These are phyloP conservation scores for Sporothrix mexicana DNA, from an alignment of 2,329 filamentous ascomycete genomes.

Conservation along the genomic window DNA sequence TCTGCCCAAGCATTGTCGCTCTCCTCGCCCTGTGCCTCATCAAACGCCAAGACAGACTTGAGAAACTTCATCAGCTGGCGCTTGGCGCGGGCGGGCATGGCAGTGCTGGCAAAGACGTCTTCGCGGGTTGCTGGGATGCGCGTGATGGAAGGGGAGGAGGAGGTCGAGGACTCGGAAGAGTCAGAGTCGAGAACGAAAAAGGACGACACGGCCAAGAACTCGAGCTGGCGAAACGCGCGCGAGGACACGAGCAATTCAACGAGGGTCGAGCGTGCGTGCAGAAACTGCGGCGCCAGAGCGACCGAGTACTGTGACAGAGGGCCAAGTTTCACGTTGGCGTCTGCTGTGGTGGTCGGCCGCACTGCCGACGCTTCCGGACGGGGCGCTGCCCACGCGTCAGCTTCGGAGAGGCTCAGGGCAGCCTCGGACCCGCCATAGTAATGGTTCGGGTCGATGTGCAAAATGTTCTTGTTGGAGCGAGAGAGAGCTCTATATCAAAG, in stretches of 20 bases:
- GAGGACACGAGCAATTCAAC: conserved; percentile 86
- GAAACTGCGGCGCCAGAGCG: conserved; percentile 81
- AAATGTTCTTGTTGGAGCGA: conserved; percentile 85
- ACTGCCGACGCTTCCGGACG: conserved; percentile 41
- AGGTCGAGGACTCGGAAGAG: not conserved
- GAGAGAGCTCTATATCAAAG: conserved; percentile 78
- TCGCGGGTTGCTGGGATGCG: conserved; percentile 89
- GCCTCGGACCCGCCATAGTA: conserved; percentile 90
- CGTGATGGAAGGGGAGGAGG: conserved; percentile 51
- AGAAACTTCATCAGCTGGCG: conserved; percentile 91
- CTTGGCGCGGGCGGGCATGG: conserved; percentile 80
- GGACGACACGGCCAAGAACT: conserved; percentile 90
- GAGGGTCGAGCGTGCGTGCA: conserved; percentile 81
- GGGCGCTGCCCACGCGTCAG: conserved; percentile 70
- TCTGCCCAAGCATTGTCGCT: conserved; percentile 58
- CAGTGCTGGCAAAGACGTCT: conserved; percentile 82
- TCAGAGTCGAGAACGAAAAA: conserved; percentile 75
- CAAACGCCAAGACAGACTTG: conserved; percentile 78
- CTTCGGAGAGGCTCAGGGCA: conserved; percentile 82
- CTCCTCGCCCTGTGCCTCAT: conserved; percentile 42
- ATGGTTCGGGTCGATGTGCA: conserved; percentile 85
- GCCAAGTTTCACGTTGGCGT: conserved; percentile 51
- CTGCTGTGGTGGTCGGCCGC: conserved; percentile 39
- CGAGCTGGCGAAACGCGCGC: conserved; percentile 83
- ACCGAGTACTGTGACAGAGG: conserved; percentile 79